phyloP scores from a whole-genome alignment of 2,329 filamentous ascomycete species.

The Periconia digitata region DNA sequence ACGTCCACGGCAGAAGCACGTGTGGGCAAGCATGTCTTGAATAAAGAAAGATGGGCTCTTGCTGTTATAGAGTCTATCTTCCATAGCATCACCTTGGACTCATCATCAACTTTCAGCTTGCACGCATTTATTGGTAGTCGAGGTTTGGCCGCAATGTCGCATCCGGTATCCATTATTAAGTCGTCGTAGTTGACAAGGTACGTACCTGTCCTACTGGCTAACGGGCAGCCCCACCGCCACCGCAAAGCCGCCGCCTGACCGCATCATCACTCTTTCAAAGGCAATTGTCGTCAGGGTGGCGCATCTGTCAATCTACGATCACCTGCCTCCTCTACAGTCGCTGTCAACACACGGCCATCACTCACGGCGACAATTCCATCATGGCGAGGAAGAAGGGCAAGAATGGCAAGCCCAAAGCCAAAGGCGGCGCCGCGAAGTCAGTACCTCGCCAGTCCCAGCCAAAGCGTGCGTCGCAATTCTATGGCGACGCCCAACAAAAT shows the following conservation, averaged over 20 bases:
- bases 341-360: background rate
- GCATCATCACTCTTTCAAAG: background rate
- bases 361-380: background rate
- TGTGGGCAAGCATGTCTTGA: too few relatives aligned
- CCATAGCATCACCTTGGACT: too few relatives aligned
- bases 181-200: too few relatives aligned
- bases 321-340: background rate
- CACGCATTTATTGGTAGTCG: too few relatives aligned
- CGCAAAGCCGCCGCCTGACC: background rate
- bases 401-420: constrained; percentile 31
- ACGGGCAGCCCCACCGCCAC: constrained; percentile 1
- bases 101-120: too few relatives aligned
- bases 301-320: background rate
- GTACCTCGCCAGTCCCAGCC: constrained; percentile 19
- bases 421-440: constrained; percentile 17
- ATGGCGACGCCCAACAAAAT: constrained; percentile 13
- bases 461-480: constrained; percentile 10
- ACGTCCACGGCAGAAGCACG: too few relatives aligned
- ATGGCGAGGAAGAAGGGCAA: constrained; percentile 17
- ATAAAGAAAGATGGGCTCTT: too few relatives aligned
- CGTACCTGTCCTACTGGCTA: background rate
- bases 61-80: too few relatives aligned
- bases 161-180: too few relatives aligned
- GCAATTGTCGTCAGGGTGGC: background rate
- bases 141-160: too few relatives aligned